Conservation (phyloP, 352 stramenopile species). For the Globisporangium okanoganense region DNA sequence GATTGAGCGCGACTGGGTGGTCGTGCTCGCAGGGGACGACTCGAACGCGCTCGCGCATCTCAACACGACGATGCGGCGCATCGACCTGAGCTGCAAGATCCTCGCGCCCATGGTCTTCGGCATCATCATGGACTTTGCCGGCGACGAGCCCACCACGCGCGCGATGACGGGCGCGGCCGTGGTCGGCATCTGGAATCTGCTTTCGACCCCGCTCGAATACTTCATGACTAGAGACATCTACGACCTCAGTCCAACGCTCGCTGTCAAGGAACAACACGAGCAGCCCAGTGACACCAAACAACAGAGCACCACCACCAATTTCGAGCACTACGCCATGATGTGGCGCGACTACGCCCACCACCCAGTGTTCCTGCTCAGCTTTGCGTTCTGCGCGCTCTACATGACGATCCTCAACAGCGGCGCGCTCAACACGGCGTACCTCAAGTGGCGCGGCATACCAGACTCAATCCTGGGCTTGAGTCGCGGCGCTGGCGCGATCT, state of each 20-base stretch:
- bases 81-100: conserved; percentile 81
- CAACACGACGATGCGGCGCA: conserved; percentile 79
- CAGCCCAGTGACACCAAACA: conserved; percentile 13
- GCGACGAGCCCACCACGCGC: conserved; percentile 49
- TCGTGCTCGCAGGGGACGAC: conserved; percentile 61
- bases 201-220: conserved; percentile 77
- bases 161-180: conserved; percentile 58
- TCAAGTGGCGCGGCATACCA: conserved; percentile 58
- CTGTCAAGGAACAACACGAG: conserved; percentile 29
- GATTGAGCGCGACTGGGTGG: conserved; percentile 86
- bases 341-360: conserved; percentile 45
- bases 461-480: conserved; percentile 42
- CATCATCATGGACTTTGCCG: conserved; percentile 79
- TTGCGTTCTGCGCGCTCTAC: conserved; percentile 50
- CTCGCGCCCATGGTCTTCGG: conserved; percentile 69
- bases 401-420: conserved; percentile 53
- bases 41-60: conserved; percentile 45
- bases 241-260: conserved; percentile 40
- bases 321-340: conserved; percentile 30
- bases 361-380: conserved; percentile 49
- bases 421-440: conserved; percentile 50
- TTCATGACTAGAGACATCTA: conserved; percentile 72
- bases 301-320: conserved; percentile 13
- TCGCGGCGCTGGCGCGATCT: conserved; percentile 38
- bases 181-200: conserved; percentile 74